phyloP scores from a whole-genome alignment of 2,329 filamentous ascomycete genomes.

The Aspergillus costaricaensis region DNA sequence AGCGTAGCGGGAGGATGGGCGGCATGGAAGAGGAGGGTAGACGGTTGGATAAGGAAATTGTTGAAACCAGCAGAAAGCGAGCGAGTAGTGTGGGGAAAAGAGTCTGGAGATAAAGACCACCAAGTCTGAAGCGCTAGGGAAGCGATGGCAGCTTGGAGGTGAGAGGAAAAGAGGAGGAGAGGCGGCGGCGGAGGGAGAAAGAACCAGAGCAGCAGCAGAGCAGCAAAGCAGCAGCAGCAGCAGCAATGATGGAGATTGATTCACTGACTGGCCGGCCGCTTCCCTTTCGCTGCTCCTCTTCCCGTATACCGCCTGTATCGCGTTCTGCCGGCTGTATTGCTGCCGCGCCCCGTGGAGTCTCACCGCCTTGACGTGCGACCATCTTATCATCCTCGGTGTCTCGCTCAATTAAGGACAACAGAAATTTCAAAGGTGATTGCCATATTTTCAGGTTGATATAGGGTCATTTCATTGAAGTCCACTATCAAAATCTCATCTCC shows the following conservation, averaged over 20 bases:
- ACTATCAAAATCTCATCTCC: background rate
- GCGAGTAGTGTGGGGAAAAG: slow-evolving; percentile 4
- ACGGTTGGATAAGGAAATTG: slow-evolving; percentile 11
- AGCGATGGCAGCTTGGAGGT: slow-evolving; percentile 4
- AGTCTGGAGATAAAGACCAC: slow-evolving; percentile 6
- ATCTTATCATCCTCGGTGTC: background rate
- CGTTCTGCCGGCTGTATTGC: slow-evolving; percentile 7
- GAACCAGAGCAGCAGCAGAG: slow-evolving; percentile 12
- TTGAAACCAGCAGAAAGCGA: slow-evolving; percentile 15
- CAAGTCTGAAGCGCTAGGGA: slow-evolving; percentile 1
- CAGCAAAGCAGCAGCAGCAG: slow-evolving; percentile 2
- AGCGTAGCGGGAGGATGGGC: slow-evolving; percentile 33
- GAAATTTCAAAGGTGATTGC: too few relatives aligned
- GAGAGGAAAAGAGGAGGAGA: slow-evolving; percentile 11
- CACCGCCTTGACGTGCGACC: background rate
- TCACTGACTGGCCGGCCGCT: background rate
- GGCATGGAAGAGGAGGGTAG: slow-evolving; percentile 33
- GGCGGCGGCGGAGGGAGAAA: slow-evolving; percentile 19
- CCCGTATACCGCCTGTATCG: slow-evolving; percentile 9
- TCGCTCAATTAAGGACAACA: background rate
- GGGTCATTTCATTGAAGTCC: background rate
- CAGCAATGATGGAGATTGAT: slow-evolving; percentile 3
- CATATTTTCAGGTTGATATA: background rate
- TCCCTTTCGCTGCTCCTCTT: background rate
- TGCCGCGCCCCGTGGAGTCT: background rate